Evolutionary conservation across 805 yeast species (phyloP).

Genomic region (Schwanniomyces polymorphus): DNA sequence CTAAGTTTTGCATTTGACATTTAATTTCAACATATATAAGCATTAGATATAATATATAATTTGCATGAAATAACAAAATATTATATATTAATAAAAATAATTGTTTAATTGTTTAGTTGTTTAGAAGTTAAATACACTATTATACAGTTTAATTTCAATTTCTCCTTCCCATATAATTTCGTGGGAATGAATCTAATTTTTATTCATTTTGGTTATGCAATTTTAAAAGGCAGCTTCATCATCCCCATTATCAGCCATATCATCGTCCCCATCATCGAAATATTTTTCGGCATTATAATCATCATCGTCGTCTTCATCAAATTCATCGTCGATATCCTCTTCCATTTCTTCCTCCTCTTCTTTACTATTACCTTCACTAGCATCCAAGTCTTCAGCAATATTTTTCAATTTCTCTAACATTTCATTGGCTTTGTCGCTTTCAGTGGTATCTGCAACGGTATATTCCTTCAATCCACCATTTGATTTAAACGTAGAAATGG

Average conservation of each 20-base stretch:
- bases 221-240: slow-evolving; percentile 68
- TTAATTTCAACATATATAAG: slow-evolving; percentile 7
- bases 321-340: slow-evolving; percentile 64
- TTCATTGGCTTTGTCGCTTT: slow-evolving; percentile 35
- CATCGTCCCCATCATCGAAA: slow-evolving; percentile 68
- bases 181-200: not conserved
- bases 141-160: not conserved
- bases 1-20: slow-evolving; percentile 34
- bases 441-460: slow-evolving; percentile 25
- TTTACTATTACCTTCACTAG: slow-evolving; percentile 34
- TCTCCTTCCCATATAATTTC: not conserved
- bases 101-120: slow-evolving; percentile 1
- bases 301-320: slow-evolving; percentile 73
- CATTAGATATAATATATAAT: not conserved
- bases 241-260: slow-evolving; percentile 60
- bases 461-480: slow-evolving; percentile 39
- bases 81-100: not conserved
- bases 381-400: slow-evolving; percentile 47
- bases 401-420: slow-evolving; percentile 43
- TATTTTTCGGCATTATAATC: slow-evolving; percentile 80
- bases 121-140: slow-evolving; percentile 2
- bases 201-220: not conserved
- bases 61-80: not conserved
- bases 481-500: slow-evolving; percentile 36
- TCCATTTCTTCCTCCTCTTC: slow-evolving; percentile 47